Evolutionary conservation across 768 basidiomycete species (phyloP).

Genomic region (Paxillus involutus): DNA sequence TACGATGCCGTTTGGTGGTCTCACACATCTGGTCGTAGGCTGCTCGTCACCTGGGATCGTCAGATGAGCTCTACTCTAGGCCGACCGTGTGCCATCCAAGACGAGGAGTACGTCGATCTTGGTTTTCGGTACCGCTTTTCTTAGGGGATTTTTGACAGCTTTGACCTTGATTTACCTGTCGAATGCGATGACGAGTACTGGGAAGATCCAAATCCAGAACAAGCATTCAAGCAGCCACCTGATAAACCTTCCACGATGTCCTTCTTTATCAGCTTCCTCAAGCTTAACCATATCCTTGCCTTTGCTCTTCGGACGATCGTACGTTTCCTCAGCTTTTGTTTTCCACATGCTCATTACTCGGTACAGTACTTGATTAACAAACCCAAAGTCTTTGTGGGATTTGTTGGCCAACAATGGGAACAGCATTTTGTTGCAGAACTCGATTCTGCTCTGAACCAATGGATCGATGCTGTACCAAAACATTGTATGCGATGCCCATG

Average conservation of each 20-base stretch:
- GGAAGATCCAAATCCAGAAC: constrained; percentile 47
- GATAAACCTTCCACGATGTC: constrained; percentile 55
- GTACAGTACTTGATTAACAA: constrained; percentile 71
- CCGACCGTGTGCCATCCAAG: constrained; percentile 63
- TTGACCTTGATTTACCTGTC: constrained; percentile 59
- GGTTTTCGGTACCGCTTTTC: background rate
- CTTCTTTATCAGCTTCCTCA: constrained; percentile 52
- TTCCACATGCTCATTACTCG: background rate
- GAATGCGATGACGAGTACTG: constrained; percentile 74
- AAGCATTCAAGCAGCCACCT: constrained; percentile 61
- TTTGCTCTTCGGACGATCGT: constrained; percentile 64
- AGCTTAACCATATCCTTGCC: constrained; percentile 61
- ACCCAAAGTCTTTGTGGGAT: constrained; percentile 51
- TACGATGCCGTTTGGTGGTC: background rate
- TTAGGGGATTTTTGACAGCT: constrained; percentile 34
- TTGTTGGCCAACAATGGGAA: constrained; percentile 55
- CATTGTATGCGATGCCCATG: constrained; percentile 24
- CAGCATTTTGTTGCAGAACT: constrained; percentile 68
- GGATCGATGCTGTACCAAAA: constrained; percentile 69
- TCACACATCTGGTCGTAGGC: constrained; percentile 16
- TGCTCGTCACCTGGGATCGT: constrained; percentile 31
- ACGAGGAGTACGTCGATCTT: constrained; percentile 58
- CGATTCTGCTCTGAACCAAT: constrained; percentile 75
- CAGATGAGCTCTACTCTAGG: constrained; percentile 52
- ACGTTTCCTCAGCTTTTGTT: constrained; percentile 14